phyloP scores from a whole-genome alignment of 192 early-diverging fungal genomes.

The Podila epicladia region DNA sequence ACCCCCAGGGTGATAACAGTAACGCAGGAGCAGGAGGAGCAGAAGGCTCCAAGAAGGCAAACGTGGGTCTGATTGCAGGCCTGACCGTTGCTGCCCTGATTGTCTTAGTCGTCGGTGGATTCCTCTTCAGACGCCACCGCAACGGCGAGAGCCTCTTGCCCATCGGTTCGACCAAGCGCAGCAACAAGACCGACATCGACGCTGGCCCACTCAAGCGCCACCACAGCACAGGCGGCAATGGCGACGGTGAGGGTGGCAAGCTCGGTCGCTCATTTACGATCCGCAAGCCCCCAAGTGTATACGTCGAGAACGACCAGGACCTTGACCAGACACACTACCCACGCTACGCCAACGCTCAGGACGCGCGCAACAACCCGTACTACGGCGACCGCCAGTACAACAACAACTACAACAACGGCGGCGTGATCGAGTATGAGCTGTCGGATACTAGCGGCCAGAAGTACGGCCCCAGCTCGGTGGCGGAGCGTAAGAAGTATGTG shows the following conservation, averaged over 20 bases:
- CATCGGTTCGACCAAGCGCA: background rate
- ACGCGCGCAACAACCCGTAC: slow-evolving; percentile 4
- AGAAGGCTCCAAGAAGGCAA: background rate
- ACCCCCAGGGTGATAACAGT: background rate
- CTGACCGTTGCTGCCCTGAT: background rate
- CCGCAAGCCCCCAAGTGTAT: slow-evolving; percentile 16
- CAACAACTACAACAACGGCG: slow-evolving; percentile 4
- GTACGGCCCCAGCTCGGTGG: slow-evolving; percentile 12
- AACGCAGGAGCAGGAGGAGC: background rate
- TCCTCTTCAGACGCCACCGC: slow-evolving; percentile 9
- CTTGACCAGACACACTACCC: slow-evolving; percentile 9
- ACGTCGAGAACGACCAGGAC: slow-evolving; percentile 21
- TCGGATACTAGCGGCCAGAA: slow-evolving; percentile 14
- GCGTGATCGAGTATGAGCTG: slow-evolving; percentile 35
- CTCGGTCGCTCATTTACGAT: slow-evolving; percentile 36
- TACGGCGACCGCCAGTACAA: background rate
- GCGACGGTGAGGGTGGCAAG: background rate
- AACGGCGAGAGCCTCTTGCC: background rate
- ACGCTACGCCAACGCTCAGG: slow-evolving; percentile 6
- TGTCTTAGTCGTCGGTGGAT: background rate
- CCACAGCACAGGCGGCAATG: background rate
- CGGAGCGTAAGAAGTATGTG: slow-evolving; percentile 29
- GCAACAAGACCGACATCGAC: background rate
- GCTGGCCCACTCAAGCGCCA: background rate
- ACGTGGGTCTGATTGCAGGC: slow-evolving; percentile 4